Percentiles rank a stretch among this genome's conserved stretches.
Conservation (phyloP, 768 basidiomycete species). For the Amanita rubescens region DNA sequence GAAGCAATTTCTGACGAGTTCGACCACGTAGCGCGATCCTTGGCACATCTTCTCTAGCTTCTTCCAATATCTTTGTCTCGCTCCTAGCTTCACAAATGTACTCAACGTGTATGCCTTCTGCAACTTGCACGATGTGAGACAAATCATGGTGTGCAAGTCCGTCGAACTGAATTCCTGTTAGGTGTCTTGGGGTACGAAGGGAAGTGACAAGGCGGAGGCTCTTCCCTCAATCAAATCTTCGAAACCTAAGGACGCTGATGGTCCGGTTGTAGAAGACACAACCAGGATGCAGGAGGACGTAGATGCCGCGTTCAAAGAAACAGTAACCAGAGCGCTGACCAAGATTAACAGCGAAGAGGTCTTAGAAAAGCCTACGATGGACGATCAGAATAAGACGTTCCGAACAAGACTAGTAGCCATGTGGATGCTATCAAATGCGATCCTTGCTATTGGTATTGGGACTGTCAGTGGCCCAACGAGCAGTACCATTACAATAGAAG, state of each 20-base stretch:
- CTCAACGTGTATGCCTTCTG: conserved; percentile 97
- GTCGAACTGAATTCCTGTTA: conserved; percentile 17
- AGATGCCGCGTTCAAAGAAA: conserved; percentile 87
- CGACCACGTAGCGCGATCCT: conserved; percentile 65
- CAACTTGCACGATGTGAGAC: conserved; percentile 80
- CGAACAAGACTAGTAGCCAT: conserved; percentile 77
- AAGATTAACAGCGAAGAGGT: conserved; percentile 61
- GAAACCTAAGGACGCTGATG: conserved; percentile 68
- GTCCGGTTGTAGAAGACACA: conserved; percentile 79
- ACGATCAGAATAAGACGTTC: conserved; percentile 91
- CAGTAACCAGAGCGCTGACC: conserved; percentile 80
- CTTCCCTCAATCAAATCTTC: conserved; percentile 85
- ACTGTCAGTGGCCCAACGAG: conserved; percentile 59
- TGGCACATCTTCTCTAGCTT: conserved; percentile 98
- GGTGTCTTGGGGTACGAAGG: conserved; percentile 95
- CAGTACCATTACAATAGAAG: conserved; percentile 28
- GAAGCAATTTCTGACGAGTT: neutral
- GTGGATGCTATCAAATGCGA: conserved; percentile 74
- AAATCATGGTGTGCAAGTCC: neutral
- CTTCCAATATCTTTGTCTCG: conserved; percentile 83
- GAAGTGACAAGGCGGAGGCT: conserved; percentile 89
- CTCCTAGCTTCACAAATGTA: conserved; percentile 91
- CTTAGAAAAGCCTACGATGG: conserved; percentile 73
- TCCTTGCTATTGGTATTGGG: conserved; percentile 66
- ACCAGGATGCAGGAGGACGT: conserved; percentile 81